Conservation (phyloP, 371 early-diverging fungal genomes). For the Mortierella sp. region DNA sequence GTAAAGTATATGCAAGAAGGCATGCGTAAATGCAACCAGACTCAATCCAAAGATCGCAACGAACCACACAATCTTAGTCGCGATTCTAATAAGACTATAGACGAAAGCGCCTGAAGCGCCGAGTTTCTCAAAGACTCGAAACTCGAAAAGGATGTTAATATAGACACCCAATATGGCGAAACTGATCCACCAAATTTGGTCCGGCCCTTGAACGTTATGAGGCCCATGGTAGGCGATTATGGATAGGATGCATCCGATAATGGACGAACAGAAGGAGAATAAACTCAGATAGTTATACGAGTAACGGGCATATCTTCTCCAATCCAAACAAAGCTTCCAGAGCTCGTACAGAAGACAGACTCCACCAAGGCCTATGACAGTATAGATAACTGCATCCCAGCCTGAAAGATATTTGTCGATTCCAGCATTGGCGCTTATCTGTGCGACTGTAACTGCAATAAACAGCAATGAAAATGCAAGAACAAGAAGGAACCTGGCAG, state of each 20-base stretch:
- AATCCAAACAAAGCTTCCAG: too few species aligned
- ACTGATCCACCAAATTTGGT: constrained; percentile 33
- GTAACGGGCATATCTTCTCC: not conserved
- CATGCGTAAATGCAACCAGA: constrained; percentile 21
- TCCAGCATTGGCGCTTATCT: not conserved
- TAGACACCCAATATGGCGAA: constrained; percentile 32
- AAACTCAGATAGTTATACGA: constrained; percentile 38
- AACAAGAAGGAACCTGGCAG: constrained; percentile 5
- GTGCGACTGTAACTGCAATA: constrained; percentile 18
- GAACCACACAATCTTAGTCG: constrained; percentile 36
- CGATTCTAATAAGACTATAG: constrained; percentile 40
- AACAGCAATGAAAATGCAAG: constrained; percentile 19
- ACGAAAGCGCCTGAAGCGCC: constrained; percentile 41
- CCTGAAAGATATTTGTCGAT: too few species aligned
- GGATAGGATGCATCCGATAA: constrained; percentile 21
- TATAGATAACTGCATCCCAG: too few species aligned
- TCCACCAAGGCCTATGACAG: too few species aligned
- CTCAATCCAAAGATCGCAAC: constrained; percentile 26
- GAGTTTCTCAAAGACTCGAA: constrained; percentile 30
- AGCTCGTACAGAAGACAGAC: too few species aligned
- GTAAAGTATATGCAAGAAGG: constrained; percentile 31
- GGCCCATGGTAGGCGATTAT: not conserved
- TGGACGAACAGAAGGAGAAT: constrained; percentile 7
- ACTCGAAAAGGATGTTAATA: constrained; percentile 45
- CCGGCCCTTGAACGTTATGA: not conserved